Percentiles rank a stretch among this genome's conserved stretches.
Conservation (phyloP, 108 stramenopile species). For the Pseudonitzschia multistriata region DNA sequence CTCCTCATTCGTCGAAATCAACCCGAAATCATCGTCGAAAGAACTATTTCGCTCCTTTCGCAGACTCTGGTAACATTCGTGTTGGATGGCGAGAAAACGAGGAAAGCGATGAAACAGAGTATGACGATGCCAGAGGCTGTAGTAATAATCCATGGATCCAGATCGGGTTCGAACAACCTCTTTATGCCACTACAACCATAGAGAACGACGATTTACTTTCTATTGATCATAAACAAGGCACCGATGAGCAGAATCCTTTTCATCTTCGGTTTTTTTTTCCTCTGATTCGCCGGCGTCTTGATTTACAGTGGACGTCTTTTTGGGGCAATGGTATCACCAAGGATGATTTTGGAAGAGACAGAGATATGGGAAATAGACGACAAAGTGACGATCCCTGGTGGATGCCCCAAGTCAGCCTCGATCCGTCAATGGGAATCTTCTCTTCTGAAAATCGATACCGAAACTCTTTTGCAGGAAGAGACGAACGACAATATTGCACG, state of each 20-base stretch:
- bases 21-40: not conserved
- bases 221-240: not conserved
- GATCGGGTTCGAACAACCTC: conserved; percentile 27
- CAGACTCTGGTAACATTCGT: conserved; percentile 5
- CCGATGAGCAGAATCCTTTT: not conserved
- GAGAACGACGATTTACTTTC: not conserved
- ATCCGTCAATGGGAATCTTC: conserved; percentile 10
- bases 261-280: not conserved
- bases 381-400: conserved; percentile 15
- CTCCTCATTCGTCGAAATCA: not conserved
- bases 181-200: conserved; percentile 17
- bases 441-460: conserved; percentile 12
- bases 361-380: not conserved
- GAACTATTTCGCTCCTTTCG: not conserved
- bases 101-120: conserved; percentile 22
- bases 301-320: conserved; percentile 10
- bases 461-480: not conserved
- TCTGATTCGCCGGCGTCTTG: conserved; percentile 10
- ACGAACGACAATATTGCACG: conserved; percentile 2
- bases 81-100: conserved; percentile 1
- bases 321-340: not conserved
- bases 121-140: conserved; percentile 42
- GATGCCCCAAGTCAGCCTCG: conserved; percentile 9
- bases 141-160: conserved; percentile 46
- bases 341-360: not conserved